phyloP scores from a whole-genome alignment of 1,284 basidiomycete species.

The Peniophora sp. region DNA sequence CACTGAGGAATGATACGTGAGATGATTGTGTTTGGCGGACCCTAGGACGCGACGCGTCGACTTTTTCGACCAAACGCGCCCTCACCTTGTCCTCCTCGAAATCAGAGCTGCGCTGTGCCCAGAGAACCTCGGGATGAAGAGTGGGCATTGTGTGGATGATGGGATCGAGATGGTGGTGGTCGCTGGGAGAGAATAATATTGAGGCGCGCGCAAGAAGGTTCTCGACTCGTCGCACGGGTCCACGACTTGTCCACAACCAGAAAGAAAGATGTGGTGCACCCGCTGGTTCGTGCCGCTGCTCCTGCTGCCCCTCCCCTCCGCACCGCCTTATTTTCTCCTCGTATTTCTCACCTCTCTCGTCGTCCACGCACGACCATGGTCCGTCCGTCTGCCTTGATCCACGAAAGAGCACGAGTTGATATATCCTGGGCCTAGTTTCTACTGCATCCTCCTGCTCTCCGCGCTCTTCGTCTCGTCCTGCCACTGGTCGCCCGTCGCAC shows the following conservation, averaged over 20 bases:
- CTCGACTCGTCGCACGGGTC: neutral
- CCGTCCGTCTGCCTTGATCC: conserved; percentile 16
- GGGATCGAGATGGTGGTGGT: conserved; percentile 3
- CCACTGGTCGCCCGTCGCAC: conserved; percentile 74
- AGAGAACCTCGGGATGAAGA: conserved; percentile 78
- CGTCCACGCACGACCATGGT: conserved; percentile 77
- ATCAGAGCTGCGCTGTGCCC: conserved; percentile 83
- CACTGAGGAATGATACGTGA: conserved; percentile 42
- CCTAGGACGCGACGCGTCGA: conserved; percentile 2
- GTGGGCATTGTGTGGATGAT: conserved; percentile 15
- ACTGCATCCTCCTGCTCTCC: conserved; percentile 71
- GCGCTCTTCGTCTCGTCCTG: conserved; percentile 77
- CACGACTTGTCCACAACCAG: neutral
- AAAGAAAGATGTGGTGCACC: conserved; percentile 48
- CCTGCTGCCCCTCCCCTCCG: conserved; percentile 69
- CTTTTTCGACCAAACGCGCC: neutral
- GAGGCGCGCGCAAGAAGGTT: neutral
- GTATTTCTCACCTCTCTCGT: conserved; percentile 68
- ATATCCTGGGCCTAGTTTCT: conserved; percentile 44
- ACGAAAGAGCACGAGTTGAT: conserved; percentile 4
- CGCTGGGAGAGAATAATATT: neutral
- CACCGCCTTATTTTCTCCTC: conserved; percentile 66
- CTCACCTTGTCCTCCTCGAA: conserved; percentile 61
- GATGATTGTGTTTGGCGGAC: neutral
- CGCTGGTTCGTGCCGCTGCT: conserved; percentile 75